Evolutionary conservation across 768 basidiomycete genomes (phyloP).

Genomic region (Podaxis sp.): DNA sequence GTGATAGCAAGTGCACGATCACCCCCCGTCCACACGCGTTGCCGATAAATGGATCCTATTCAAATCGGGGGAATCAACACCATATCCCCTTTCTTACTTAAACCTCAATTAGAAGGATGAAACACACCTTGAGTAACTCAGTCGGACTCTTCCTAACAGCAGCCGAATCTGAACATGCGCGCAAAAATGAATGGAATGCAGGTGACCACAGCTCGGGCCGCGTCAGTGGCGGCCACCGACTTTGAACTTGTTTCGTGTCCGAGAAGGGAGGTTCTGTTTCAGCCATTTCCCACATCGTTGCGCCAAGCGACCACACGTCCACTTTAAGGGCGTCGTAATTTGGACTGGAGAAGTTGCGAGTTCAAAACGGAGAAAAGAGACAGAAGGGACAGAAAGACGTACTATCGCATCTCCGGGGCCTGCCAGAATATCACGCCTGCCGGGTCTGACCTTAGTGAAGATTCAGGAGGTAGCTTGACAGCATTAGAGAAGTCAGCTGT

Average conservation of each 20-base stretch:
- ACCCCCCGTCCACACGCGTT: constrained; percentile 66
- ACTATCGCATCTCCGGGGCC: constrained; percentile 78
- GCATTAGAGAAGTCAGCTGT: constrained; percentile 84
- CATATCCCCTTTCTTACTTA: background rate
- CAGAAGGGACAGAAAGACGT: constrained; percentile 19
- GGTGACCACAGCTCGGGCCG: constrained; percentile 60
- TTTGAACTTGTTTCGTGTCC: constrained; percentile 48
- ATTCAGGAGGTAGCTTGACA: constrained; percentile 48
- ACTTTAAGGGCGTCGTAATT: constrained; percentile 71
- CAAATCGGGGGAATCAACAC: background rate
- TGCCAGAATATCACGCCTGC: constrained; percentile 83
- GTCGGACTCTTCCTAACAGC: constrained; percentile 49
- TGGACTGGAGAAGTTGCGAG: constrained; percentile 34
- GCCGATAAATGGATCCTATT: constrained; percentile 58
- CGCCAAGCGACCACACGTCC: constrained; percentile 79
- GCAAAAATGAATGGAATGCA: constrained; percentile 70
- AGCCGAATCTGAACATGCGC: constrained; percentile 59
- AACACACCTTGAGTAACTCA: constrained; percentile 55
- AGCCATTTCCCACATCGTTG: constrained; percentile 81
- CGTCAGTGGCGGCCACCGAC: constrained; percentile 61
- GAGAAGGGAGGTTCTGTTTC: constrained; percentile 73
- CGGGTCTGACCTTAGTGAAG: constrained; percentile 47
- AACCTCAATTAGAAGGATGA: background rate
- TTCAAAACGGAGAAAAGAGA: background rate
- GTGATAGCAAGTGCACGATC: constrained; percentile 60